phyloP scores from a whole-genome alignment of 108 stramenopile genomes.

The Conticribra guillardii region DNA sequence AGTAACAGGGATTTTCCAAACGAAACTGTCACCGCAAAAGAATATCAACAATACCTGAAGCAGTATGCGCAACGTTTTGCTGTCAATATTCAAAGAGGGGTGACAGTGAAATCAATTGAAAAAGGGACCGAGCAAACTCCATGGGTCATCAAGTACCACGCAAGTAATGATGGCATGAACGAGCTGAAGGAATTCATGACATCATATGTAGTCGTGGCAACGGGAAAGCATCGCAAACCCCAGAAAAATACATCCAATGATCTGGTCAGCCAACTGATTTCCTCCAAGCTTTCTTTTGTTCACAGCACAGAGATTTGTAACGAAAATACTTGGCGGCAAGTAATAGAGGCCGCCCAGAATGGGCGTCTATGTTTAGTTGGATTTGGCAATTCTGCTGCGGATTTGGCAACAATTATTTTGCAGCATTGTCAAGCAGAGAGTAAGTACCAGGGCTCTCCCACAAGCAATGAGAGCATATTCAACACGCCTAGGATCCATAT shows the following conservation, averaged over 20 bases:
- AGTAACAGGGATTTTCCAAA: slow-evolving; percentile 35
- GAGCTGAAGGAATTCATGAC: slow-evolving; percentile 24
- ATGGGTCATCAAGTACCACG: slow-evolving; percentile 35
- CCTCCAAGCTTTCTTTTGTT: slow-evolving; percentile 22
- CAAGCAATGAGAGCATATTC: too few species aligned
- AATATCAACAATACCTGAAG: slow-evolving; percentile 53
- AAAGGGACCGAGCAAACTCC: slow-evolving; percentile 31
- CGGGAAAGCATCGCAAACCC: slow-evolving; percentile 53
- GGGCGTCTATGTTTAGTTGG: slow-evolving; percentile 47
- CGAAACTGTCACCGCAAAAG: slow-evolving; percentile 43
- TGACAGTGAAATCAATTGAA: slow-evolving; percentile 38
- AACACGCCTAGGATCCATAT: slow-evolving; percentile 48
- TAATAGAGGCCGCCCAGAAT: slow-evolving; percentile 37
- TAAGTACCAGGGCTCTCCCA: too few species aligned
- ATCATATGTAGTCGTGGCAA: slow-evolving; percentile 51
- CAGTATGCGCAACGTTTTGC: slow-evolving; percentile 47
- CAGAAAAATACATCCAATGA: slow-evolving; percentile 41
- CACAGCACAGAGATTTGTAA: slow-evolving; percentile 44
- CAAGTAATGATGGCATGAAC: neutral
- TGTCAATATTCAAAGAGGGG: slow-evolving; percentile 50
- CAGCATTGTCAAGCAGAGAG: slow-evolving; percentile 23
- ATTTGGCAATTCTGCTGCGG: slow-evolving; percentile 57
- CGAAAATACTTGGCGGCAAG: slow-evolving; percentile 26
- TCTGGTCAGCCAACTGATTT: slow-evolving; percentile 28
- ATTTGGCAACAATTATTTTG: slow-evolving; percentile 41